These are phyloP conservation scores for Allium sativum DNA, from an alignment of 106 monocot genomes.

Conservation along the genomic window DNA sequence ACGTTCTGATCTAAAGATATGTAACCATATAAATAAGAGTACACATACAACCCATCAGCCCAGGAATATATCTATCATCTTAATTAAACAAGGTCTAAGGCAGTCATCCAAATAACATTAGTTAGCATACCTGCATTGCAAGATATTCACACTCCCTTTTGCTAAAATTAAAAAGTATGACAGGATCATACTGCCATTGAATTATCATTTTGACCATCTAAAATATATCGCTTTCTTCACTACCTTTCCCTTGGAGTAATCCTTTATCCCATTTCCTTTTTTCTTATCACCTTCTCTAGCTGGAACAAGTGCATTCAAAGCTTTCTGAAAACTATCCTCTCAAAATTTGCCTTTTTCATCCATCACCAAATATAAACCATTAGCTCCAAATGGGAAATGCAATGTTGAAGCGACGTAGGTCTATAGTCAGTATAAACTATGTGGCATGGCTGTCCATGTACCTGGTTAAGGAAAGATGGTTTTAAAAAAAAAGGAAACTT, in stretches of 20 bases:
- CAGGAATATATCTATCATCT: no score
- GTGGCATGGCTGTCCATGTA: constrained; percentile 90
- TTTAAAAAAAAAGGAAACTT: not conserved
- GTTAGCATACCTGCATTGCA: constrained; percentile 77
- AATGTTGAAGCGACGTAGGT: constrained; percentile 92
- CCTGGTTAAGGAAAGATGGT: constrained; percentile 26
- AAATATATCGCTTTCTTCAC: constrained; percentile 91
- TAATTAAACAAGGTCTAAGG: no score
- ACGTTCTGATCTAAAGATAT: no score
- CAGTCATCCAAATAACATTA: no score
- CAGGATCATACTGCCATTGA: constrained; percentile 82
- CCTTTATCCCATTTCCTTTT: constrained; percentile 67
- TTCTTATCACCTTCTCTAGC: constrained; percentile 53
- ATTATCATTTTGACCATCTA: constrained; percentile 99
- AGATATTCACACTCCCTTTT: constrained; percentile 95
- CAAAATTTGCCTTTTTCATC: constrained; percentile 92
- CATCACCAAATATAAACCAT: constrained; percentile 84
- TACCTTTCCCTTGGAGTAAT: constrained; percentile 35
- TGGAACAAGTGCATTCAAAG: constrained; percentile 79
- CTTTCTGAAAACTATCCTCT: constrained; percentile 91
- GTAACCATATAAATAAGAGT: no score
- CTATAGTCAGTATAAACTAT: constrained; percentile 97
- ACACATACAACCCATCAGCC: no score
- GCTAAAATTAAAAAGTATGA: constrained; percentile 95
- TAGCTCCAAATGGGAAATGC: constrained; percentile 85